A percentile compares a stretch with the other conserved stretches of the same genome.
Conservation (phyloP, 495 filamentous ascomycete genomes). For the Xylaria intraflava region DNA sequence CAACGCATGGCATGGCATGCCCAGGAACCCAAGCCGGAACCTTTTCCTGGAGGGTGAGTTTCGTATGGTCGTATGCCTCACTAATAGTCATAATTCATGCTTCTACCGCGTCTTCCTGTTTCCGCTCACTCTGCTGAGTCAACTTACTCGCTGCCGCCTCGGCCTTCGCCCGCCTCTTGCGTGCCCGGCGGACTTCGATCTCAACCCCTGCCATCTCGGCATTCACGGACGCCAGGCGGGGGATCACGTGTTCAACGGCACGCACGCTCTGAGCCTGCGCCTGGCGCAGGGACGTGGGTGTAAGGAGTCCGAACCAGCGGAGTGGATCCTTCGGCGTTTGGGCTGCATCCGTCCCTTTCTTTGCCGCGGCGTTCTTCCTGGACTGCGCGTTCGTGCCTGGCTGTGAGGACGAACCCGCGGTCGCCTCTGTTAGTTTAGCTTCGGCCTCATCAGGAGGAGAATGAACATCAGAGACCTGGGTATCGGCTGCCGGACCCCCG, state of each 20-base stretch:
- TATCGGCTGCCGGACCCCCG: background rate
- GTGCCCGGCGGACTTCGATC: slow-evolving; percentile 43
- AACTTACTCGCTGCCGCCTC: slow-evolving; percentile 19
- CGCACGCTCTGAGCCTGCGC: slow-evolving; percentile 47
- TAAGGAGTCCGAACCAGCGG: slow-evolving; percentile 63
- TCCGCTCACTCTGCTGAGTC: slow-evolving; percentile 4
- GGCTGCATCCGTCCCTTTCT: background rate
- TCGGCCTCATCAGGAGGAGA: background rate
- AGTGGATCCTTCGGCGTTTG: slow-evolving; percentile 46
- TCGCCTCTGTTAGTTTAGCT: slow-evolving; percentile 7
- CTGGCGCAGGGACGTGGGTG: slow-evolving; percentile 51
- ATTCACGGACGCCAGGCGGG: slow-evolving; percentile 36
- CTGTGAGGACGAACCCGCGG: background rate
- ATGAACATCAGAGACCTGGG: background rate
- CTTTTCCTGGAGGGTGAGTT: too few species aligned
- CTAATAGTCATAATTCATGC: background rate
- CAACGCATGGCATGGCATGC: too few species aligned
- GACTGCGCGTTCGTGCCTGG: background rate
- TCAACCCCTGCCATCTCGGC: slow-evolving; percentile 45
- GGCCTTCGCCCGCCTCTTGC: slow-evolving; percentile 44
- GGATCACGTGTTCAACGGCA: slow-evolving; percentile 41
- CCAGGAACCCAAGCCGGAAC: too few species aligned
- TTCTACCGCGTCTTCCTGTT: slow-evolving; percentile 1
- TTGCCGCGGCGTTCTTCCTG: background rate
- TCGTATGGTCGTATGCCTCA: too few species aligned